Evolutionary conservation across 345 rosid species (phyloP).

Genomic region (Eucalyptus viminalis): DNA sequence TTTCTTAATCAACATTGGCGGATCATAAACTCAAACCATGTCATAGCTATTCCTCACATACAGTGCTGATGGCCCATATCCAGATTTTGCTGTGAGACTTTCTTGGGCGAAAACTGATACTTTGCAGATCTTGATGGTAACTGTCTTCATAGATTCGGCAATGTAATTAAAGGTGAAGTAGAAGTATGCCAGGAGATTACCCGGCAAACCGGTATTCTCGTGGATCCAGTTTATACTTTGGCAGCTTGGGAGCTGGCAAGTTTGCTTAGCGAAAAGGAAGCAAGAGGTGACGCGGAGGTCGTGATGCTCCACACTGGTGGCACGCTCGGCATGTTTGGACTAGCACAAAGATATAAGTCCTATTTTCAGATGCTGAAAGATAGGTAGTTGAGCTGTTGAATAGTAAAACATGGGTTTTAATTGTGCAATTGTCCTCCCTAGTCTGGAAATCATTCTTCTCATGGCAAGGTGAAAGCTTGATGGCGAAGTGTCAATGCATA

Average conservation of each 20-base stretch:
- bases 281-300: slow-evolving; percentile 10
- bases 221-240: slow-evolving; percentile 84
- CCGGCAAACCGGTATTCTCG: slow-evolving; percentile 60
- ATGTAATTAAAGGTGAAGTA: slow-evolving; percentile 68
- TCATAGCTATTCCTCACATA: background rate
- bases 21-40: background rate
- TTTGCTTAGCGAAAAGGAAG: slow-evolving; percentile 14
- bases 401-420: background rate
- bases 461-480: background rate
- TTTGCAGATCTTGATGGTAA: background rate
- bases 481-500: background rate
- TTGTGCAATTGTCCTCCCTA: background rate
- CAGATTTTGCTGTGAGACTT: background rate
- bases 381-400: background rate
- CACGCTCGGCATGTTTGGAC: slow-evolving; percentile 75
- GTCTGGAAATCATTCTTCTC: background rate
- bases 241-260: slow-evolving; percentile 73
- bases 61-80: background rate
- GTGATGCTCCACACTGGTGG: slow-evolving; percentile 91
- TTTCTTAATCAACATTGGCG: background rate
- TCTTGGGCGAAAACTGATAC: background rate
- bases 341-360: slow-evolving; percentile 86
- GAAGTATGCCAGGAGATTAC: slow-evolving; percentile 59
- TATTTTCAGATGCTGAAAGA: slow-evolving; percentile 9
- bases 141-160: slow-evolving; percentile 48